Percentiles rank a stretch among this genome's conserved stretches.
Evolutionary conservation across 345 rosid genomes (phyloP).

Genomic region (Populus simonii): DNA sequence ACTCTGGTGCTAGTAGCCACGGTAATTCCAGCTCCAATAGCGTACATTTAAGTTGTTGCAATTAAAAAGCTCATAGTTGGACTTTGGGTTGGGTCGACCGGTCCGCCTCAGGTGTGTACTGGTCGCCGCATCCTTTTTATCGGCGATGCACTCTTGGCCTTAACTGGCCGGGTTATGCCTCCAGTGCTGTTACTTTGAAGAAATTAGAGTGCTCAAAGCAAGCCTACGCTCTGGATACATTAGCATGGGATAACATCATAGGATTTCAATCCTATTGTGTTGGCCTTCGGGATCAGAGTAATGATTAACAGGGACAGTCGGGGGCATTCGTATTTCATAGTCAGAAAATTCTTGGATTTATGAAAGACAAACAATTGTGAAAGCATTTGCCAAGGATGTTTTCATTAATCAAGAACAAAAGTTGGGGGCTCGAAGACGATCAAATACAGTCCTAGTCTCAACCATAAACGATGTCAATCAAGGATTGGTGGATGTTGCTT

Average conservation of each 20-base stretch:
- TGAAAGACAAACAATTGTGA: too few relatives aligned
- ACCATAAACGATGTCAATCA: too few relatives aligned
- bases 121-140: not conserved
- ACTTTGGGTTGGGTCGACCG: too few relatives aligned
- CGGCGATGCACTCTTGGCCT: not conserved
- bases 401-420: too few relatives aligned
- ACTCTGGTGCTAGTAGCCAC: not conserved
- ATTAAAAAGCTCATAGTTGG: conserved; percentile 24
- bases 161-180: conserved; percentile 34
- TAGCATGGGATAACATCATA: conserved; percentile 45
- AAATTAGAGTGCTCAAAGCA: conserved; percentile 55
- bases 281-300: not conserved
- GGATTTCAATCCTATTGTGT: not conserved
- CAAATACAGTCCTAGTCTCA: too few relatives aligned
- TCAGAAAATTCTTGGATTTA: too few relatives aligned
- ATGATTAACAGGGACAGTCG: not conserved
- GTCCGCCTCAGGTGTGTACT: not conserved
- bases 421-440: too few relatives aligned
- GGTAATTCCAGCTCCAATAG: conserved; percentile 17
- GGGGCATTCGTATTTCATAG: not conserved
- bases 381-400: too few relatives aligned
- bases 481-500: too few relatives aligned
- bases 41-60: conserved; percentile 21
- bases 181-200: conserved; percentile 42
- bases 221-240: conserved; percentile 43